Evolutionary conservation across 148 eudicot genomes (phyloP), one percentile per base, ranked within the genome.

Genomic region (Silene latifolia): DNA sequence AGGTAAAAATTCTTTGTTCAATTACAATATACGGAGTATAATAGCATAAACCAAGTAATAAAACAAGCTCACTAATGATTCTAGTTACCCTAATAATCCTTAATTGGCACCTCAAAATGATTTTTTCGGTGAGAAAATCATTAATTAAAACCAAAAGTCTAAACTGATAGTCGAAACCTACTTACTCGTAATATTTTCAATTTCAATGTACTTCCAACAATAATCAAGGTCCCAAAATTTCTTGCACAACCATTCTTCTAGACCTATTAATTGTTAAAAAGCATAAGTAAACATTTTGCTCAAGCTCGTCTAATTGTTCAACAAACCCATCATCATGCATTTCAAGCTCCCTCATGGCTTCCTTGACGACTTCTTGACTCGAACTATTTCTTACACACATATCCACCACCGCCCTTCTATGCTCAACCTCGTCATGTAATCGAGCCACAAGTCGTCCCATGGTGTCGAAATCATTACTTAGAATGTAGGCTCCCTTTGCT

Each of bases 231-330:
- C 67, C 64, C 46, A 80, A 67, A 67, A 80, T 35, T 42, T 76
- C 46, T 76, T 80, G 69, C 54, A 87, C 63, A 53, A 91, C 86
- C 21, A 89, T 79, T 79, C 74, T 87, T 76, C 95, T 88, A 66
- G 98, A 88, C 72, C 89, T 85, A 77, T 88, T 94, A 69, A 94
- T 88, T 5, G 84, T 85, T 29, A 90, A 86, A 47, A 91, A 84
- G 79, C 97, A 88, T 83, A 94, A 76, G 79, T 87, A 88, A 15
- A 90, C 80, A 70, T 86, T 90, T 73, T 88, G 86, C 80, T 94
- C 95, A 67, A 94, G 90, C 81, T 91, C 98, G 39, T 91, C 84
- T 32, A 91, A 63, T 53, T 94, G 90, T 74, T 94, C 89, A 76
- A 81, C 20, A 57, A 94, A 88, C 53, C 84, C 70, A 23, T 59